phyloP scores from a whole-genome alignment of 129 eudicot genomes.

The Kitagawia praeruptora region DNA sequence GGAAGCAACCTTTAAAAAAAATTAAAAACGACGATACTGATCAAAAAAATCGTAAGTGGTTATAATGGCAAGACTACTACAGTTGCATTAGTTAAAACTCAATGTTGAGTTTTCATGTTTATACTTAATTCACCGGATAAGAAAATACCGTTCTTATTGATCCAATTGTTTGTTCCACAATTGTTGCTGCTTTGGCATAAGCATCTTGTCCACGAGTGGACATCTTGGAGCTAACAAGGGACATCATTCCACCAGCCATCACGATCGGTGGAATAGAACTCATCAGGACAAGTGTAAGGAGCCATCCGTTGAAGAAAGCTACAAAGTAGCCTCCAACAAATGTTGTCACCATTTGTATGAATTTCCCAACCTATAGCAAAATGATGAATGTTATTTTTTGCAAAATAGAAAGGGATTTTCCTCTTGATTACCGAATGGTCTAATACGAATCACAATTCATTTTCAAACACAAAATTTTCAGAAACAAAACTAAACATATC shows the following conservation, averaged over 20 bases:
- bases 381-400: background rate
- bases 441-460: background rate
- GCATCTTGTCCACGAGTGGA: constrained; percentile 72
- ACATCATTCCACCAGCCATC: constrained; percentile 54
- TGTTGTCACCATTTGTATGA: constrained; percentile 51
- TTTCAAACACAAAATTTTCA: background rate
- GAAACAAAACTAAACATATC: background rate
- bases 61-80: background rate
- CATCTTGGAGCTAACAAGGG: constrained; percentile 49
- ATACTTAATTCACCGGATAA: background rate
- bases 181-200: constrained; percentile 66
- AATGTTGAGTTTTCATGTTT: background rate
- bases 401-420: background rate
- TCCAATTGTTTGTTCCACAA: constrained; percentile 61
- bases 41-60: no score
- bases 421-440: background rate
- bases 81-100: background rate
- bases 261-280: constrained; percentile 55
- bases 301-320: constrained; percentile 76
- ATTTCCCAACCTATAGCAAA: constrained; percentile 64
- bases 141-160: constrained; percentile 1
- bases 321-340: constrained; percentile 76
- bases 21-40: background rate
- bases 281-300: constrained; percentile 79
- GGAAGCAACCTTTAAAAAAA: constrained; percentile 60